Conservation (phyloP, 352 stramenopile genomes). For the Peronosclerospora sorghi region DNA sequence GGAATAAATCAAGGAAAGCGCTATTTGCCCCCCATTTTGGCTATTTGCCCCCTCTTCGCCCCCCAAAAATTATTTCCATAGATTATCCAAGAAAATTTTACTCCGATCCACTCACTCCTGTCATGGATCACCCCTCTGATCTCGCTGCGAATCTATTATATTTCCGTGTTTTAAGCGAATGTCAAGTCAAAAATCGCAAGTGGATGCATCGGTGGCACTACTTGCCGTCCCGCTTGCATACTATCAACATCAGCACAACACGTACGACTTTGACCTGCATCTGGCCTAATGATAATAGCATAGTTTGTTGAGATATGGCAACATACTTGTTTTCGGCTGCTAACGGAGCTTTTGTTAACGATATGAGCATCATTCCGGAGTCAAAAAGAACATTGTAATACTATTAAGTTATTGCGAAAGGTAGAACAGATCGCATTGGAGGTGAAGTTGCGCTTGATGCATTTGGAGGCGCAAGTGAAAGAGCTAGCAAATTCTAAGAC, state of each 20-base stretch:
- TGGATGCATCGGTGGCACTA: constrained; percentile 1
- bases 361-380: constrained; percentile 8
- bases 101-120: no score
- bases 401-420: constrained; percentile 55
- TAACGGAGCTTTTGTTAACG: constrained; percentile 4
- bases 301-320: no score
- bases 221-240: constrained; percentile 30
- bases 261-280: constrained; percentile 6
- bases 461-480: constrained; percentile 52
- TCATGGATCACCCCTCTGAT: no score
- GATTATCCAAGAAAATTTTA: no score
- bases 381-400: constrained; percentile 22
- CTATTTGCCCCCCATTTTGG: no score
- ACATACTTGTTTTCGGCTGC: neutral
- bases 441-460: constrained; percentile 48
- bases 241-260: constrained; percentile 20
- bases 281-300: no score
- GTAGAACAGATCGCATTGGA: constrained; percentile 64
- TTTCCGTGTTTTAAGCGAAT: no score
- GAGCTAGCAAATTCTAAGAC: constrained; percentile 41
- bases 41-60: no score
- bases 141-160: no score
- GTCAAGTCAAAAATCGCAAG: constrained; percentile 15
- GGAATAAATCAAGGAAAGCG: no score
- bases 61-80: no score